Evolutionary conservation across 2,329 filamentous ascomycete species (phyloP), one percentile per base, ranked within the genome.

Genomic region (Aspergillus sp.): DNA sequence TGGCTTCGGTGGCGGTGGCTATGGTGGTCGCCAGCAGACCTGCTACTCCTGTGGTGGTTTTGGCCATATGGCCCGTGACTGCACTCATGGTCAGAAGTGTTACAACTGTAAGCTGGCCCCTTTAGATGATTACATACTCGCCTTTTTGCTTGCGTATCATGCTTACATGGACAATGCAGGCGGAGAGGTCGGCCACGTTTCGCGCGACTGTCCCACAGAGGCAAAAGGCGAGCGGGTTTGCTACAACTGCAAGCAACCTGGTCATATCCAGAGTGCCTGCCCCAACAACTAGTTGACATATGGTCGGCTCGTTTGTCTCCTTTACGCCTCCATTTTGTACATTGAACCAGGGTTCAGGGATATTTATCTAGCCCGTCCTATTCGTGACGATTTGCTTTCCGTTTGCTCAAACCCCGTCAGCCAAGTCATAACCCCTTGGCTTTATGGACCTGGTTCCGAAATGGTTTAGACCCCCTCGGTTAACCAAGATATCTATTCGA

Each of bases 21-120:
- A 78, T 63, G 78, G 81, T 59, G 80, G 82, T 62, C 75, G 79
- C 60, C 83, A 86, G 71, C 91, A 93, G 83, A 97, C 92, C 68
- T 98, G 95, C 88, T 99, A 97, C 85, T 96, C 92, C 44, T 98
- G 95, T 81, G 95, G 95, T 69, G 95, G 95, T 66, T 93, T 91
- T 74, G 93, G 93, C 72, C 95, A 99, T 83, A 93, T 96, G 89
- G 93, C 90, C 74, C 89, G 93, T 83, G 95, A 98, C 80, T 99
- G 95, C 81, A 96, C 93, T 70, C 96, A 98, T 78, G 95, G 95
- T 71, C 93, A 96, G 84, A 98, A 98, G 85, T 99, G 95, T 89
- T 99, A 98, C 88, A 97, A 97, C 87, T 98, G 95, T 87, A 74
- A 73, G 83, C 65, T 51, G 32, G 47, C 4, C 41, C 7, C 7